Evolutionary conservation across 352 stramenopile genomes (phyloP), one percentile per base, ranked within the genome.

Genomic region (Phytophthora hybrid): DNA sequence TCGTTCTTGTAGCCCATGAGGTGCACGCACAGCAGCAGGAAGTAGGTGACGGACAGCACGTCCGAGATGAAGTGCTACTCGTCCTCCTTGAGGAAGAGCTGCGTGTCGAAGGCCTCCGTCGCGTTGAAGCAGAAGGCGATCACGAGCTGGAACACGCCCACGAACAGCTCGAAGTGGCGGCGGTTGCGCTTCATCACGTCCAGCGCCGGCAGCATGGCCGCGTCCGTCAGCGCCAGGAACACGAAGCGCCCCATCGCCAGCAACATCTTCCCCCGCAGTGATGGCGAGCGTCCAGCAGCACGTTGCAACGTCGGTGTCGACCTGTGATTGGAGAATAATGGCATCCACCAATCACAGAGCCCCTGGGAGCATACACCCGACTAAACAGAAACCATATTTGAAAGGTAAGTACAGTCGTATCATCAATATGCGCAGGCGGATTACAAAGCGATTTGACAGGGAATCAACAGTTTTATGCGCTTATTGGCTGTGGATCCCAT

Each of bases 61-160:
- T 97, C 91, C 72, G 86, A 92, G 74, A 97, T 94, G 60, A 92
- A 94, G 58, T 96, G 90, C 91, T 88, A 97, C 67, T 97, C 78
- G 21, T 85, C 69, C 63, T 91, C 81, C 44, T 78, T 72, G 16
- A 96, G 77, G 66, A 96, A 96, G 23, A 95, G 68, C 51, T 81
- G 68, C 57, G 78, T 63, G 44, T 88, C 74, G 66, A 94, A 87
- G 16, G 86, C 85, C 71, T 95, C 88, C 39, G 88, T 85, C 11
- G 85, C 81, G 75, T 96, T 97, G 80, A 95, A 96, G 57, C 84
- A 86, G 67, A 96, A 94, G 29, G 88, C 72, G 47, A 94, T 89
- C n/a, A 77, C 46, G 23, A 97, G 78, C 66, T 97, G 90, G 71
- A 96, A 84, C 55, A 94, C 65, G 59, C 91, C 91, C n/a, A 97